A percentile compares a stretch with the other conserved stretches of the same genome.
Conservation (phyloP, 257 asterid species). For the Lavandula angustifolia region DNA sequence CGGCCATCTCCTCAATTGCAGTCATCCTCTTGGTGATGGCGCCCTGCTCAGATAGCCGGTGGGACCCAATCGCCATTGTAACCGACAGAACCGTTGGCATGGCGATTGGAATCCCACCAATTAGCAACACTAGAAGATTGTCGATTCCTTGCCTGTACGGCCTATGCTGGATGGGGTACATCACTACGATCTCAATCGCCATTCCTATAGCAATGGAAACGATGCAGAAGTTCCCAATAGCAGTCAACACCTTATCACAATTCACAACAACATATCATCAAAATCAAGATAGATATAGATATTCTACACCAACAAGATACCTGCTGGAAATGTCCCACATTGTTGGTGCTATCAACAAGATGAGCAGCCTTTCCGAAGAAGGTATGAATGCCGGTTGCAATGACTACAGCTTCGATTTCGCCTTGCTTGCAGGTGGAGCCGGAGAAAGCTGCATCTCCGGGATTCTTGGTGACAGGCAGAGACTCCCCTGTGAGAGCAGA, state of each 20-base stretch:
- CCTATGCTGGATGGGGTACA: slow-evolving; percentile 56
- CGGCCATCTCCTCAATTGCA: slow-evolving; percentile 66
- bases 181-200: slow-evolving; percentile 49
- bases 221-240: slow-evolving; percentile 61
- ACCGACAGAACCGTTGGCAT: slow-evolving; percentile 62
- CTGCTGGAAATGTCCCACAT: slow-evolving; percentile 62
- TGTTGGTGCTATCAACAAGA: slow-evolving; percentile 60
- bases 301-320: slow-evolving; percentile 24
- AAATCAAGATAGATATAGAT: no score
- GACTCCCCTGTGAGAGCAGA: slow-evolving; percentile 63
- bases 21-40: slow-evolving; percentile 70
- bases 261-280: background rate
- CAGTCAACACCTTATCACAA: slow-evolving; percentile 45
- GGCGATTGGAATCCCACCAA: slow-evolving; percentile 65
- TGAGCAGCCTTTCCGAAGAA: slow-evolving; percentile 66
- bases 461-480: slow-evolving; percentile 53
- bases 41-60: slow-evolving; percentile 54
- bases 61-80: slow-evolving; percentile 66
- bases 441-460: slow-evolving; percentile 48
- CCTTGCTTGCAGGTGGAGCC: slow-evolving; percentile 70
- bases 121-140: slow-evolving; percentile 52
- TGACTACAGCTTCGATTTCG: slow-evolving; percentile 54
- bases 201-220: slow-evolving; percentile 56
- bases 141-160: slow-evolving; percentile 57
- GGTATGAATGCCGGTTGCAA: slow-evolving; percentile 59